Base-by-base conservation (phyloP, 805 yeast species). In the Wickerhamiella lipophila region DNA sequence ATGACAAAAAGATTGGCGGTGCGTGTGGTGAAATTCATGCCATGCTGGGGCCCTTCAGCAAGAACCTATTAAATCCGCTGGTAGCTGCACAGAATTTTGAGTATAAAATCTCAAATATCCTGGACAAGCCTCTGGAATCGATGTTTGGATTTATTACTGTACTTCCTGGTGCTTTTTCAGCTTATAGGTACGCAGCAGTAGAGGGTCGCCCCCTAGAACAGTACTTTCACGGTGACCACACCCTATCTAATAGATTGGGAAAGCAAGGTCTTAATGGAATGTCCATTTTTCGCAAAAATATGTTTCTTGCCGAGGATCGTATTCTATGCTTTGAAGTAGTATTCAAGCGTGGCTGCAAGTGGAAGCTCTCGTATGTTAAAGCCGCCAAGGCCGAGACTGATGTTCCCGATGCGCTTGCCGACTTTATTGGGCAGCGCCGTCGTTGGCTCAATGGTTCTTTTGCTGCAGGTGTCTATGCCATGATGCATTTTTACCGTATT, bases 51-150 rank as follows among this genome's bases (percentile, higher is more conserved):
- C 70, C 68, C 21, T 71, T 68, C 12, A 74, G 71, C 52, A 63
- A 60, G 42, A 69, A 73, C 42, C 67, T 89, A 39, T 55, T 79
- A 12, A 89, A 89, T 61, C 97, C 98, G 7, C 66, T 89, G 50
- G 89, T 89, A 8, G 96, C 97, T 2, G 94, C 96, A 0, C 97
- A 92, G 64, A 89, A 89, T 65, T 89, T 92, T 64, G 98, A 89
- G 63, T 92, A 92, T 64, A 92, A 92, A 65, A 87, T 87, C 70
- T 85, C 96, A 3, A 92, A 89, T 62, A 85, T 89, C 53, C 70
- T 89, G 51, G 97, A 92, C 68, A 89, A 92, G 64, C 96, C 98
- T 0, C 81, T 87, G 73, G 98, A 89, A 63, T 81, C 94, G 3
- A 83, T 81, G 2, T 89, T 92, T 67, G 98, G 98, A 0, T 89